Base-by-base conservation (phyloP, 2,329 filamentous ascomycete genomes). In the Shiraia sp. region DNA sequence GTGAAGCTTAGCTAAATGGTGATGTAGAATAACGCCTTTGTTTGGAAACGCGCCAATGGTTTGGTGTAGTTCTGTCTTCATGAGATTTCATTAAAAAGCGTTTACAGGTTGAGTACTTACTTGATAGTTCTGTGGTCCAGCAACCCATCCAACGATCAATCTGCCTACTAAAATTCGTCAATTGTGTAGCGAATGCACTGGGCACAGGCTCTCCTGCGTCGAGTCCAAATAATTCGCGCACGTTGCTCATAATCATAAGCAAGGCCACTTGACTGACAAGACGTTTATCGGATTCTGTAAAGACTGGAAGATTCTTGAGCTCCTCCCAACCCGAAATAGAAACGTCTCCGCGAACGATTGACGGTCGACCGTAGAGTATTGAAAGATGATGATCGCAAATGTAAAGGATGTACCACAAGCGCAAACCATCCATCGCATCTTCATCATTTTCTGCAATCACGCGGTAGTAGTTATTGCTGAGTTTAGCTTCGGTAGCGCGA, bases 301-400 rank as follows among this genome's bases (percentile, higher is more conserved):
- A 73, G 14, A 76, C 69, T 0, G 78, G 72, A 0, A 75, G 72
- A 25, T 75, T 71, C n/a, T 82, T 63, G 31, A 83, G 79, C 1
- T 72, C 69, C 36, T 83, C 79, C 68, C 79, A 79, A 4, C 79
- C 79, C 35, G 79, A 75, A 27, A 83, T 79, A 0, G 78, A 76
- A 10, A 72, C 65, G 39, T 84, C 79, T 36, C 83, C 80, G 19
- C 79, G 77, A 0, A 83, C 78, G 7, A 82, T 76, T 0, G 79
- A 77, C 1, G 79, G 78, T 2, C 82, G 72, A 2, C 80, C 79
- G 39, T 85, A 83, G 0, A 82, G 68, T 15, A 82, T 83, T 13
- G 79, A 81, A 19, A 85, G 79, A 59, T 86, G 82, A 47, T 84
- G 82, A 53, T 86, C 82, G 54, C 81, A 85, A 1, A 84, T 80